Conservation (phyloP, 2,329 filamentous ascomycete genomes). For the Aquanectria penicillioides region DNA sequence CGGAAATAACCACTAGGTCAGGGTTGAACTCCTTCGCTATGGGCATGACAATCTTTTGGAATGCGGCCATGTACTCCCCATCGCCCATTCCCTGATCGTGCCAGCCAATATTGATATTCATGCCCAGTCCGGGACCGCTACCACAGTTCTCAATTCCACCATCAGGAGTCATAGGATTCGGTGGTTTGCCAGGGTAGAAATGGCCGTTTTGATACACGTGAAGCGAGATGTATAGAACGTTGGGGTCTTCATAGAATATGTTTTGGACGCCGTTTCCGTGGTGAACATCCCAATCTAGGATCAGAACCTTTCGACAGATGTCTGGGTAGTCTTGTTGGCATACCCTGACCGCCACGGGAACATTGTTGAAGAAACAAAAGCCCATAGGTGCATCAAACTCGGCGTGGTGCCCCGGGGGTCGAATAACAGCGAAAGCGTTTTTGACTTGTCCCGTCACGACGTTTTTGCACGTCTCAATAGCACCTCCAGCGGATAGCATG, state of each 20-base stretch:
- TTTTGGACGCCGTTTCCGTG: conserved; percentile 95
- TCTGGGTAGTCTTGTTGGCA: conserved; percentile 86
- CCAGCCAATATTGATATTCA: conserved; percentile 75
- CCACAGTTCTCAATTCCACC: conserved; percentile 71
- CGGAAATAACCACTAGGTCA: conserved; percentile 93
- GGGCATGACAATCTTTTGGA: conserved; percentile 96
- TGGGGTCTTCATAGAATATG: conserved; percentile 94
- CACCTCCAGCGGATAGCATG: conserved; percentile 86
- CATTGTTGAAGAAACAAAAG: conserved; percentile 98
- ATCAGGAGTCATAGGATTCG: conserved; percentile 66
- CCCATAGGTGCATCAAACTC: conserved; percentile 88
- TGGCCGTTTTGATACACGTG: conserved; percentile 86
- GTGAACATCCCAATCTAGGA: conserved; percentile 90
- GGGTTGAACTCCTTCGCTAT: conserved; percentile 94
- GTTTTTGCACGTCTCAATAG: conserved; percentile 95
- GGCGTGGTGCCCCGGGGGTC: conserved; percentile 94
- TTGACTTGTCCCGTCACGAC: conserved; percentile 86
- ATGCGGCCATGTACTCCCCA: conserved; percentile 95
- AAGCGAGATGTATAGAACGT: conserved; percentile 93
- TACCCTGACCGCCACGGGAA: conserved; percentile 88
- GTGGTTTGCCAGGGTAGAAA: conserved; percentile 83
- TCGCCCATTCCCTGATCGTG: conserved; percentile 86
- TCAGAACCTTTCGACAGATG: conserved; percentile 85
- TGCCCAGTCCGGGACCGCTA: conserved; percentile 63
- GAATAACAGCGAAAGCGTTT: conserved; percentile 94